Conservation (phyloP, 768 basidiomycete genomes). For the Gelatoporia subvermispora region DNA sequence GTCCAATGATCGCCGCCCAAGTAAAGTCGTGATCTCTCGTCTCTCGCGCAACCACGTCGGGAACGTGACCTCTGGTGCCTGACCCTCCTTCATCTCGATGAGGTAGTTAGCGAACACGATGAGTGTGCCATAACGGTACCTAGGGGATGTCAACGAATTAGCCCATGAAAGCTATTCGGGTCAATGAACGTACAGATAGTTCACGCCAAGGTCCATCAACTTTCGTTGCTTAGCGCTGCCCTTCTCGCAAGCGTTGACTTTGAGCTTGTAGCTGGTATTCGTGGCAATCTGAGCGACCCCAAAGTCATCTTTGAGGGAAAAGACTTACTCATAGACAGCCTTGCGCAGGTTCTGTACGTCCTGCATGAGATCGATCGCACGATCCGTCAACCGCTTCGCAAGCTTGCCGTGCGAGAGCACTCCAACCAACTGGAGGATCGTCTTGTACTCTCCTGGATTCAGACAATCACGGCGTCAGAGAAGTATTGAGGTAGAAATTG, state of each 20-base stretch:
- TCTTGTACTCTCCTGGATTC: slow-evolving; percentile 87
- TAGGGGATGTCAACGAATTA: slow-evolving; percentile 19
- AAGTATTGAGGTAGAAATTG: not conserved
- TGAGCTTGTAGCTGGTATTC: slow-evolving; percentile 78
- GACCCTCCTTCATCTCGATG: slow-evolving; percentile 56
- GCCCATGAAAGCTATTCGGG: slow-evolving; percentile 1
- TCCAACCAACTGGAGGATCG: slow-evolving; percentile 89
- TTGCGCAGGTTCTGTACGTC: slow-evolving; percentile 96
- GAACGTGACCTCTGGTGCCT: slow-evolving; percentile 49
- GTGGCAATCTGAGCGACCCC: not conserved
- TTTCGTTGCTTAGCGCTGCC: slow-evolving; percentile 75
- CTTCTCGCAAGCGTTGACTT: slow-evolving; percentile 77
- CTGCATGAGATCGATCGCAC: slow-evolving; percentile 87
- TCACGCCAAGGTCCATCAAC: slow-evolving; percentile 71
- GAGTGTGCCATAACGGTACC: slow-evolving; percentile 84
- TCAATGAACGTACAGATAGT: slow-evolving; percentile 61
- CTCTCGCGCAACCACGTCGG: slow-evolving; percentile 79
- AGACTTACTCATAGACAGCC: slow-evolving; percentile 86
- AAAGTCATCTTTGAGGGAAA: not conserved
- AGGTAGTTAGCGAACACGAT: slow-evolving; percentile 96
- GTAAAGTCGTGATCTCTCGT: slow-evolving; percentile 76
- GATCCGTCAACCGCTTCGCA: slow-evolving; percentile 87
- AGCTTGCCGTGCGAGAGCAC: slow-evolving; percentile 89
- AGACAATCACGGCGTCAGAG: not conserved
- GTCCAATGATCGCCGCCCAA: slow-evolving; percentile 67